Evolutionary conservation across 805 yeast genomes (phyloP).

Genomic region (Candida argentea): DNA sequence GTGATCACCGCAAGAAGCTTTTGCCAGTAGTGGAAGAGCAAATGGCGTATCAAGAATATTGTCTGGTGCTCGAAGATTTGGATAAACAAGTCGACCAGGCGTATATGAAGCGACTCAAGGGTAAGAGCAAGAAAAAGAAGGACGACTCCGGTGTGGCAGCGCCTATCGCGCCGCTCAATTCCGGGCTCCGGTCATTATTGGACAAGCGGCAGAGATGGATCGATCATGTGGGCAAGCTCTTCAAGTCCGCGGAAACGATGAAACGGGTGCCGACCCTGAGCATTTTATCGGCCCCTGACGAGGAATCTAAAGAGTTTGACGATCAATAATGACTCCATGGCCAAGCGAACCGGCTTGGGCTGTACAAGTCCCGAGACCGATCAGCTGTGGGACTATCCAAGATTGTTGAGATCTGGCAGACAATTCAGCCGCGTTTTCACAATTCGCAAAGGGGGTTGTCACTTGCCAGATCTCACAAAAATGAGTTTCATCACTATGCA

Average conservation of each 20-base stretch:
- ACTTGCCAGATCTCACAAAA: no score
- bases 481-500: no score
- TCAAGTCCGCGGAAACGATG: conserved; percentile 58
- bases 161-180: conserved; percentile 63
- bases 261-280: conserved; percentile 60
- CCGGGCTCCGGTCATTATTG: conserved; percentile 66
- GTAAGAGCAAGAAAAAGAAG: conserved; percentile 58
- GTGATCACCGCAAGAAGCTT: conserved; percentile 53
- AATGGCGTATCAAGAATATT: conserved; percentile 90
- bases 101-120: conserved; percentile 71
- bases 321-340: no score
- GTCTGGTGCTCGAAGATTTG: conserved; percentile 80
- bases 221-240: conserved; percentile 77
- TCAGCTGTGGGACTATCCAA: no score
- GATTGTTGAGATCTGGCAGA: no score
- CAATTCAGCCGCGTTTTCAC: no score
- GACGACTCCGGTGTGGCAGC: conserved; percentile 22
- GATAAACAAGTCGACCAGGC: conserved; percentile 97
- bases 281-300: no score
- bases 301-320: no score
- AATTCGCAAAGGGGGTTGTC: no score
- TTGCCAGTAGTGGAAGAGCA: conserved; percentile 75
- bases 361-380: no score
- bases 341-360: no score
- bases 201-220: conserved; percentile 91